These are phyloP conservation scores for Solanum chiquidenum DNA, from an alignment of 257 asterid species.

Conservation along the genomic window DNA sequence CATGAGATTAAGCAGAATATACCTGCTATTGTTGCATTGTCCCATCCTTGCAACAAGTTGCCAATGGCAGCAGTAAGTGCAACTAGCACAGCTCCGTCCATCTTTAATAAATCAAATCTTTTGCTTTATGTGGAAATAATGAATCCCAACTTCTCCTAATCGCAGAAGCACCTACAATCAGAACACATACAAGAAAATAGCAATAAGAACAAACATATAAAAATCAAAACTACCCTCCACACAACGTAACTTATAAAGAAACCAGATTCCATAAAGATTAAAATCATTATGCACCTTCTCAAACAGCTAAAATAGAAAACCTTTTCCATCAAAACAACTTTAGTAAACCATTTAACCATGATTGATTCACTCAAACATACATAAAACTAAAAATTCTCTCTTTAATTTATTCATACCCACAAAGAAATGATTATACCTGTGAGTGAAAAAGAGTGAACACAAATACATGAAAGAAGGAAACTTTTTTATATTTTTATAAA, in stretches of 20 bases:
- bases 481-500: not conserved
- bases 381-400: not conserved
- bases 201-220: not conserved
- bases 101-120: slow-evolving; percentile 12
- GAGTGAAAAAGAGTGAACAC: not conserved
- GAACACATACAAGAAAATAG: not conserved
- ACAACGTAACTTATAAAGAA: too few species aligned
- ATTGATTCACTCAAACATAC: not conserved
- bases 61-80: slow-evolving; percentile 90
- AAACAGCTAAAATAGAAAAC: not conserved
- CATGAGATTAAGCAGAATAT: not conserved
- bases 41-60: slow-evolving; percentile 96
- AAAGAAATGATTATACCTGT: not conserved
- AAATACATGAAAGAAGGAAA: not conserved
- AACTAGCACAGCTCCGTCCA: slow-evolving; percentile 79
- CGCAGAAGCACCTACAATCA: not conserved
- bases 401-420: not conserved
- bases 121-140: not conserved
- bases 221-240: not conserved
- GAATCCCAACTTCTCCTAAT: not conserved
- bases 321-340: not conserved
- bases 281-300: not conserved
- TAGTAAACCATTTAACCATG: not conserved
- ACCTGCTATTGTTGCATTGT: slow-evolving; percentile 99
- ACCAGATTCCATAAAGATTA: not conserved